Evolutionary conservation across 768 basidiomycete genomes (phyloP).

Genomic region (Russula griseocarnosa): DNA sequence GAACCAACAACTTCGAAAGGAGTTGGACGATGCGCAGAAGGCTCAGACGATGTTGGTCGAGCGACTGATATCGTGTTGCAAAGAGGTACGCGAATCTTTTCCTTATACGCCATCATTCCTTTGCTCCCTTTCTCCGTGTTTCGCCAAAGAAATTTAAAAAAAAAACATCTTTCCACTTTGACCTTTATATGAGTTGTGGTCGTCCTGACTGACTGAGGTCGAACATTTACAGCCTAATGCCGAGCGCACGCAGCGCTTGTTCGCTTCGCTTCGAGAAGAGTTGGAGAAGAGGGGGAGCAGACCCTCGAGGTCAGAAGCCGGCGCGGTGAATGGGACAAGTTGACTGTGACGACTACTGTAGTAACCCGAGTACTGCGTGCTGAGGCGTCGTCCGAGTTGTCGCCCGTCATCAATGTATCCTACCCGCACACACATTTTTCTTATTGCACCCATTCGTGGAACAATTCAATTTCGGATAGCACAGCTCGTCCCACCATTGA

Average conservation of each 20-base stretch:
- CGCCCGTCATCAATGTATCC: conserved; percentile 13
- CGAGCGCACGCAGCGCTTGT: conserved; percentile 76
- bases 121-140: background rate
- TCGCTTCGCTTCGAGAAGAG: conserved; percentile 78
- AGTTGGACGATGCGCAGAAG: conserved; percentile 75
- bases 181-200: background rate
- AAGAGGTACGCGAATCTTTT: conserved; percentile 57
- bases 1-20: conserved; percentile 66
- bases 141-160: background rate
- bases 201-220: conserved; percentile 24
- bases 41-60: conserved; percentile 78
- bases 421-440: conserved; percentile 8
- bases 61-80: conserved; percentile 79
- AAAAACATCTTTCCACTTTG: too few species aligned
- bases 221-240: conserved; percentile 59
- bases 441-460: background rate
- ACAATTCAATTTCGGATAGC: background rate
- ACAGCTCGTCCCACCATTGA: background rate
- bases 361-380: background rate
- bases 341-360: conserved; percentile 4
- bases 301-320: conserved; percentile 31
- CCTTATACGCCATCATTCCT: background rate
- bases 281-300: conserved; percentile 65
- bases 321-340: conserved; percentile 10
- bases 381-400: background rate